Evolutionary conservation across 805 yeast genomes (phyloP).

Genomic region (Clavispora fructus): DNA sequence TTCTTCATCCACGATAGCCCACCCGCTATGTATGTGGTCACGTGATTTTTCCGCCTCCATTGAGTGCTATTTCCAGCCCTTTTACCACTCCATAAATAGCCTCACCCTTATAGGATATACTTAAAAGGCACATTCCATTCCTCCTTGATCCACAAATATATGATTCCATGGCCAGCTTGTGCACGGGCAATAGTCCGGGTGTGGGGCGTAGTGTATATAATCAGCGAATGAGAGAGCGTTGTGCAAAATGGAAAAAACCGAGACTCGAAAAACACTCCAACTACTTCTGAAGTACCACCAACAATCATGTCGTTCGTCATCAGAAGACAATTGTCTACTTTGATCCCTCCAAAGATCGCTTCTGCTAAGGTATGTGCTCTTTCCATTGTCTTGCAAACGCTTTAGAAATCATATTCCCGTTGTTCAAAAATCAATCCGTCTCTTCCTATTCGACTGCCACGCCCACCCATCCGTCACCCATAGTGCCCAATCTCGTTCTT

Average conservation of each 20-base stretch:
- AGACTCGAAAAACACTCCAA: constrained; percentile 8
- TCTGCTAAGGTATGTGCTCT: constrained; percentile 71
- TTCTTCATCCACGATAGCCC: too few relatives aligned
- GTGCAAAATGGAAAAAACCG: constrained; percentile 16
- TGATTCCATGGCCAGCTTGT: neutral
- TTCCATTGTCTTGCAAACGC: neutral
- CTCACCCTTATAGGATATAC: neutral
- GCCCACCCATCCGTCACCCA: neutral
- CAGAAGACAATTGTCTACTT: constrained; percentile 90
- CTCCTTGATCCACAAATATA: too few relatives aligned
- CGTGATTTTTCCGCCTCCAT: too few relatives aligned
- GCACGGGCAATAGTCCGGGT: neutral
- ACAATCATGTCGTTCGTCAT: constrained; percentile 69
- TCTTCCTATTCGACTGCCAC: neutral
- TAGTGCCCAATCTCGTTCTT: neutral
- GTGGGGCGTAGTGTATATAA: constrained; percentile 6
- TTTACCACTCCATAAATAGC: too few relatives aligned
- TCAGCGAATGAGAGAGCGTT: constrained; percentile 18
- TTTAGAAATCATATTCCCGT: neutral
- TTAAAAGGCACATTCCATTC: too few relatives aligned
- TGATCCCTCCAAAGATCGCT: constrained; percentile 98
- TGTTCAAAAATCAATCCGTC: neutral
- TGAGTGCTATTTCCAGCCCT: too few relatives aligned
- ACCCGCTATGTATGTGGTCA: too few relatives aligned
- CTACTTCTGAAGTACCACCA: constrained; percentile 5